Evolutionary conservation across 192 early-diverging fungal genomes (phyloP).

Genomic region (Coemansia reversa): DNA sequence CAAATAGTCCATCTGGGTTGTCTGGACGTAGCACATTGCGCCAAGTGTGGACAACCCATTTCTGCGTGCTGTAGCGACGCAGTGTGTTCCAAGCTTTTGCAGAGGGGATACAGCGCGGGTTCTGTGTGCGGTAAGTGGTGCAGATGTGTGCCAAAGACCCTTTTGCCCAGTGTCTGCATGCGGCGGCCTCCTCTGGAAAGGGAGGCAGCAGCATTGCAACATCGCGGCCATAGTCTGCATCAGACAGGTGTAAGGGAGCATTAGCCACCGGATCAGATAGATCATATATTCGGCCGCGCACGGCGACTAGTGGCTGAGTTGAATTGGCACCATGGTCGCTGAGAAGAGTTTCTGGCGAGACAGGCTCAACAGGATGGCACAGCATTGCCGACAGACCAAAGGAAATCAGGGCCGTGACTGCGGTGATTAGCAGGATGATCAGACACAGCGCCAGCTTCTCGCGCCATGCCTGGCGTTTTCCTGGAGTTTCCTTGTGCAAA

Average conservation of each 20-base stretch:
- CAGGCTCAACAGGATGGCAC: conserved; percentile 38
- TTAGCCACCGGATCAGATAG: conserved; percentile 9
- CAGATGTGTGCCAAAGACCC: conserved; percentile 38
- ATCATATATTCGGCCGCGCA: conserved; percentile 48
- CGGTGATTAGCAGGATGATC: conserved; percentile 63
- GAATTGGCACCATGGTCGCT: conserved; percentile 19
- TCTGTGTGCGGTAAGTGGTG: conserved; percentile 26
- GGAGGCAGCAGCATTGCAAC: conserved; percentile 51
- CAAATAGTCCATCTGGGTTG: conserved; percentile 52
- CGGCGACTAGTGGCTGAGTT: conserved; percentile 11
- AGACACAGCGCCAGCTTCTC: conserved; percentile 80
- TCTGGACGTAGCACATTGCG: conserved; percentile 49
- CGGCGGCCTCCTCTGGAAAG: conserved; percentile 28
- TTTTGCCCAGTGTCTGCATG: conserved; percentile 24
- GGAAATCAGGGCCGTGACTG: conserved; percentile 25
- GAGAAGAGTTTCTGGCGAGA: conserved; percentile 24
- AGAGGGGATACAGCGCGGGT: conserved; percentile 22
- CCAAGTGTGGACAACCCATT: conserved; percentile 68
- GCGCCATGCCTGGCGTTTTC: conserved; percentile 77
- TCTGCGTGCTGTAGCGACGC: conserved; percentile 23
- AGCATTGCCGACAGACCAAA: conserved; percentile 36
- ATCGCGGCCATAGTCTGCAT: conserved; percentile 53
- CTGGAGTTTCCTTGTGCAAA: conserved; percentile 56
- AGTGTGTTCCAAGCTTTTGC: conserved; percentile 22
- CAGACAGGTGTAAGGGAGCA: conserved; percentile 8